phyloP scores from a whole-genome alignment of 371 early-diverging fungal genomes.

The Nematocida displodere region DNA sequence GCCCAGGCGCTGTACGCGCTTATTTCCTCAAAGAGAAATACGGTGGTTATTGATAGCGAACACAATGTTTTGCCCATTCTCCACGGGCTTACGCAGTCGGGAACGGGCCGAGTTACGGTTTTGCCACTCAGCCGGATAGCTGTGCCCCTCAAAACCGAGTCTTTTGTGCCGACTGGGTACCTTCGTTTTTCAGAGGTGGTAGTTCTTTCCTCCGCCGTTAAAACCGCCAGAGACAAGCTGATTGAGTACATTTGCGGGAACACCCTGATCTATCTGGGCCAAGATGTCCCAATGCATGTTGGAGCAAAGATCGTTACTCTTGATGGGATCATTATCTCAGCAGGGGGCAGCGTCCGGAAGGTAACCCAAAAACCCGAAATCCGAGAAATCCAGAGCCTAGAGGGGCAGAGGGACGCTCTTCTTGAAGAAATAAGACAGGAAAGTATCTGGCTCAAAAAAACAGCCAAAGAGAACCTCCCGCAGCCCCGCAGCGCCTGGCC shows the following conservation, averaged over 20 bases:
- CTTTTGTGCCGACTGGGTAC: neutral
- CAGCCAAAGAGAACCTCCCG: neutral
- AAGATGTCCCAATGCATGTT: neutral
- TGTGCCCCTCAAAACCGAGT: too few species aligned
- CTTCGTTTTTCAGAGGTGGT: slow-evolving; percentile 7
- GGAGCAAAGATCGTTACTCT: slow-evolving; percentile 35
- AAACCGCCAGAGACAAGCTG: neutral
- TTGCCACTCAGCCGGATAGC: slow-evolving; percentile 8
- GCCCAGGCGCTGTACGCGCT: slow-evolving; percentile 22
- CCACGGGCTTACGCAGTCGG: slow-evolving; percentile 31
- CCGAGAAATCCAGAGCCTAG: neutral
- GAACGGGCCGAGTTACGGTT: slow-evolving; percentile 45
- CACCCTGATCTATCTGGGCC: slow-evolving; percentile 8
- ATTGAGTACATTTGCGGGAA: slow-evolving; percentile 19
- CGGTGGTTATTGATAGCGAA: slow-evolving; percentile 22
- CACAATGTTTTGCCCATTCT: slow-evolving; percentile 35
- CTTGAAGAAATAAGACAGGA: slow-evolving; percentile 9
- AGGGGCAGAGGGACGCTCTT: slow-evolving; percentile 17
- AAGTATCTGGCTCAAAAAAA: neutral
- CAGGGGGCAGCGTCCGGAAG: slow-evolving; percentile 5
- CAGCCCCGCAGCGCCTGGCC: neutral
- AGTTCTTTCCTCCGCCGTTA: neutral
- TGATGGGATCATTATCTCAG: slow-evolving; percentile 39
- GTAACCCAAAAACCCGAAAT: neutral
- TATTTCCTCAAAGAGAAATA: slow-evolving; percentile 27